Percentiles rank a stretch among this genome's conserved stretches.
phyloP scores from a whole-genome alignment of 1,139 yeast genomes.

The Suhomyces chickasaworum region DNA sequence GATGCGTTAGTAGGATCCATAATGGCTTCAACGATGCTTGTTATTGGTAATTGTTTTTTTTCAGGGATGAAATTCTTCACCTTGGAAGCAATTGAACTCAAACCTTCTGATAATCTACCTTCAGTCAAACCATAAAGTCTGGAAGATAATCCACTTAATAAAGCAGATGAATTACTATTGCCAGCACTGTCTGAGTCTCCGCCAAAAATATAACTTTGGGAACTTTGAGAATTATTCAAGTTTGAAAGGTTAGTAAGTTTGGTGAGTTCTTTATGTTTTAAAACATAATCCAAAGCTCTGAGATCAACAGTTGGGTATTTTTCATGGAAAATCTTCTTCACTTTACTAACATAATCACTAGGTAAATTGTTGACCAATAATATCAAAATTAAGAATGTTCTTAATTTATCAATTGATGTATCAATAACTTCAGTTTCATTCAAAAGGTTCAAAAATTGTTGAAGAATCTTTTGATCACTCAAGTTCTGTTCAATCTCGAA shows the following conservation, averaged over 20 bases:
- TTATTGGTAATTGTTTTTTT: constrained; percentile 82
- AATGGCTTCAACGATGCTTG: constrained; percentile 86
- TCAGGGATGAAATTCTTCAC: constrained; percentile 86
- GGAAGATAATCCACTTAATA: constrained; percentile 76
- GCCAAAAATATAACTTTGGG: constrained; percentile 19
- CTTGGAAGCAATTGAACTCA: constrained; percentile 85
- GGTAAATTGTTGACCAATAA: constrained; percentile 57
- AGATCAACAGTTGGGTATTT: constrained; percentile 62
- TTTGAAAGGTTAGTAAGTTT: constrained; percentile 60
- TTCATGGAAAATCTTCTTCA: constrained; percentile 60
- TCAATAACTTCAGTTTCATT: constrained; percentile 43
- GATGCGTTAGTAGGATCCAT: constrained; percentile 78
- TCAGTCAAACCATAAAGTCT: constrained; percentile 83
- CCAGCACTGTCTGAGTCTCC: constrained; percentile 18
- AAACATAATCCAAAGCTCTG: constrained; percentile 67
- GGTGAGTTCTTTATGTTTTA: constrained; percentile 77
- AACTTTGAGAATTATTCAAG: constrained; percentile 25
- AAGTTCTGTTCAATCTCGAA: constrained; percentile 89
- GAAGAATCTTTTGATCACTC: constrained; percentile 60
- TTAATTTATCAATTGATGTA: constrained; percentile 74
- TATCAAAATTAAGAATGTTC: constrained; percentile 81
- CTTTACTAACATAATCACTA: constrained; percentile 60
- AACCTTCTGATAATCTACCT: constrained; percentile 74
- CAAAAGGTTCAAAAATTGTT: constrained; percentile 60
- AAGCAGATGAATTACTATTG: constrained; percentile 51